phyloP scores from a whole-genome alignment of 768 basidiomycete species.

The Cubamyces sp. region DNA sequence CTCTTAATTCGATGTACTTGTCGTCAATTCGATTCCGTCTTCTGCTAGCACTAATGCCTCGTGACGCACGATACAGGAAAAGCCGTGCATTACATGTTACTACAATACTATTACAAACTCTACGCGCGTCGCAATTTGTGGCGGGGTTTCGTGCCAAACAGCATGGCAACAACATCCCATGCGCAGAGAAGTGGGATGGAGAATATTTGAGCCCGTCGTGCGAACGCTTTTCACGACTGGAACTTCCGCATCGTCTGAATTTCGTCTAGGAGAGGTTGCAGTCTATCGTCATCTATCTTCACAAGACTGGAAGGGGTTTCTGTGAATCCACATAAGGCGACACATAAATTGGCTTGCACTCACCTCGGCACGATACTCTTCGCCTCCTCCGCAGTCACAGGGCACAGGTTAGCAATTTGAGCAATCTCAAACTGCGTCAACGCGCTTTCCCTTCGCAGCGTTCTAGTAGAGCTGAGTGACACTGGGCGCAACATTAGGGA shows the following conservation, averaged over 20 bases:
- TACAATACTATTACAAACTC: too few relatives aligned
- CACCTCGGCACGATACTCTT: constrained; percentile 91
- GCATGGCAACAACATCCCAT: too few relatives aligned
- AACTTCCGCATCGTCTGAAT: constrained; percentile 91
- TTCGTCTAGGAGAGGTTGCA: constrained; percentile 82
- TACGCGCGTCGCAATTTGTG: too few relatives aligned
- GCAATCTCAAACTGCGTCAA: constrained; percentile 91
- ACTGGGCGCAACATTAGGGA: not conserved
- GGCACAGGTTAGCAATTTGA: constrained; percentile 90
- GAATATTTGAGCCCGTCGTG: too few relatives aligned
- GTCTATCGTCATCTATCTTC: constrained; percentile 84
- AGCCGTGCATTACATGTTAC: too few relatives aligned
- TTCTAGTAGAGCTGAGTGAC: constrained; percentile 47
- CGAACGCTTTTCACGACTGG: constrained; percentile 57
- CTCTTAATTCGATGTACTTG: too few relatives aligned
- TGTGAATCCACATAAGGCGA: not conserved
- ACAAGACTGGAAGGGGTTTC: constrained; percentile 58
- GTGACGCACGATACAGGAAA: too few relatives aligned
- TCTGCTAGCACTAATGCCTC: too few relatives aligned
- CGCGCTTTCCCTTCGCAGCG: constrained; percentile 75
- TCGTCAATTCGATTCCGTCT: too few relatives aligned
- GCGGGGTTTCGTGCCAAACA: too few relatives aligned
- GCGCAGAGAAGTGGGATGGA: too few relatives aligned
- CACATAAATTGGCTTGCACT: constrained; percentile 6
- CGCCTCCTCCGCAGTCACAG: constrained; percentile 86